Evolutionary conservation across 1,284 basidiomycete genomes (phyloP).

Genomic region (Ustilago trichophora): DNA sequence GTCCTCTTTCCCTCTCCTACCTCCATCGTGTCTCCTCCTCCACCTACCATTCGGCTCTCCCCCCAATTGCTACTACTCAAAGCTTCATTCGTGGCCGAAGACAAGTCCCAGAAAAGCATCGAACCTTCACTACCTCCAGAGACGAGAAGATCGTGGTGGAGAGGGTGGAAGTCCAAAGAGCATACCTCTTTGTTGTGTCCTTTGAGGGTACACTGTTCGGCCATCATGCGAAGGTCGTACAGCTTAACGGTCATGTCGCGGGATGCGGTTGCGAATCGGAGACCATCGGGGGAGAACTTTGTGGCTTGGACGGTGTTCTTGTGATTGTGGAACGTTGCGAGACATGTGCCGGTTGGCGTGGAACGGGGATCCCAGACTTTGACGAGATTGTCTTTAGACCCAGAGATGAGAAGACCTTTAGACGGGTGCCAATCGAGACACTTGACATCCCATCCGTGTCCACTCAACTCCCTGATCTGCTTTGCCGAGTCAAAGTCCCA

Average conservation of each 20-base stretch:
- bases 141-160: slow-evolving; percentile 84
- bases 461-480: slow-evolving; percentile 74
- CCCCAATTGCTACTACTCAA: slow-evolving; percentile 10
- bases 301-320: slow-evolving; percentile 96
- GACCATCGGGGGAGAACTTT: slow-evolving; percentile 85
- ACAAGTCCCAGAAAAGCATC: slow-evolving; percentile 90
- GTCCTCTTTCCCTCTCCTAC: slow-evolving; percentile 18
- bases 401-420: slow-evolving; percentile 90
- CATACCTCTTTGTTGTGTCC: slow-evolving; percentile 98
- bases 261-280: slow-evolving; percentile 90
- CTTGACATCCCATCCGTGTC: slow-evolving; percentile 98
- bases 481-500: slow-evolving; percentile 91
- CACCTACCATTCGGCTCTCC: slow-evolving; percentile 17
- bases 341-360: slow-evolving; percentile 26
- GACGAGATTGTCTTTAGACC: slow-evolving; percentile 96
- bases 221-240: slow-evolving; percentile 98
- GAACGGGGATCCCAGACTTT: slow-evolving; percentile 94
- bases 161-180: slow-evolving; percentile 93
- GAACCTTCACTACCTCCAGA: slow-evolving; percentile 93
- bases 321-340: slow-evolving; percentile 77
- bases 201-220: slow-evolving; percentile 86
- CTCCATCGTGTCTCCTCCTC: slow-evolving; percentile 33
- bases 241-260: slow-evolving; percentile 92
- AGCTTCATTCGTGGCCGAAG: slow-evolving; percentile 11
- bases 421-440: slow-evolving; percentile 98